Percentiles rank a stretch among this genome's conserved stretches.
These are phyloP conservation scores for Chalaropsis ovoidea DNA, from an alignment of 2,329 filamentous ascomycete genomes.

Conservation along the genomic window DNA sequence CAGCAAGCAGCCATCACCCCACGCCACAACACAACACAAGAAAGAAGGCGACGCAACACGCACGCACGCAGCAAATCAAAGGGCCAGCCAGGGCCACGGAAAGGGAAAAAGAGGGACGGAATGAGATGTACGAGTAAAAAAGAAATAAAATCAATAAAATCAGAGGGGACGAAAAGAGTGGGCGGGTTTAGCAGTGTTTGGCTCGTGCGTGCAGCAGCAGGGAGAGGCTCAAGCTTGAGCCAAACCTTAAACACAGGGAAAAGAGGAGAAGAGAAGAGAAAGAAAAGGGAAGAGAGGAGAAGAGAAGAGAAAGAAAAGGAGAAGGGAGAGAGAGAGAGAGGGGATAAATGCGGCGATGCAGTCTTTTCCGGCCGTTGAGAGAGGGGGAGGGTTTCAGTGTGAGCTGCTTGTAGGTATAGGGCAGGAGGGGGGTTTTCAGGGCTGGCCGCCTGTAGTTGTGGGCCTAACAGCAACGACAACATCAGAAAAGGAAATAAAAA, in stretches of 20 bases:
- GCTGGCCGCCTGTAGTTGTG: no score
- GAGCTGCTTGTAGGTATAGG: no score
- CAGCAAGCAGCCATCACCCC: background rate
- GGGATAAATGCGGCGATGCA: no score
- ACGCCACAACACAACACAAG: background rate
- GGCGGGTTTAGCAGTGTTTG: background rate
- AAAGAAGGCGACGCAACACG: background rate
- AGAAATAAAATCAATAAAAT: no score
- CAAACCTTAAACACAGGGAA: conserved; percentile 1
- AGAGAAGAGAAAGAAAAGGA: background rate
- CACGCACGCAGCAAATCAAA: background rate
- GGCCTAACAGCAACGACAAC: no score
- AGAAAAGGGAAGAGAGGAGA: background rate
- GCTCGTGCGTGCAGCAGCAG: background rate
- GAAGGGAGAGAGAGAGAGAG: background rate
- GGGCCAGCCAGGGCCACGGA: background rate
- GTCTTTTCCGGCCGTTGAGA: no score
- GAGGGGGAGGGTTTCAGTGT: no score
- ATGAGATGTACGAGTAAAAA: no score
- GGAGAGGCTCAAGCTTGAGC: conserved; percentile 6
- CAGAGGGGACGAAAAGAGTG: background rate
- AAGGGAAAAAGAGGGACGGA: background rate
- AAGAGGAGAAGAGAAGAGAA: background rate
- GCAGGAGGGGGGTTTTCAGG: no score
- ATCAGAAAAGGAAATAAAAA: background rate